Evolutionary conservation across 2,329 filamentous ascomycete species (phyloP), one percentile per base, ranked within the genome.

Genomic region (Penicillium rolfsii): DNA sequence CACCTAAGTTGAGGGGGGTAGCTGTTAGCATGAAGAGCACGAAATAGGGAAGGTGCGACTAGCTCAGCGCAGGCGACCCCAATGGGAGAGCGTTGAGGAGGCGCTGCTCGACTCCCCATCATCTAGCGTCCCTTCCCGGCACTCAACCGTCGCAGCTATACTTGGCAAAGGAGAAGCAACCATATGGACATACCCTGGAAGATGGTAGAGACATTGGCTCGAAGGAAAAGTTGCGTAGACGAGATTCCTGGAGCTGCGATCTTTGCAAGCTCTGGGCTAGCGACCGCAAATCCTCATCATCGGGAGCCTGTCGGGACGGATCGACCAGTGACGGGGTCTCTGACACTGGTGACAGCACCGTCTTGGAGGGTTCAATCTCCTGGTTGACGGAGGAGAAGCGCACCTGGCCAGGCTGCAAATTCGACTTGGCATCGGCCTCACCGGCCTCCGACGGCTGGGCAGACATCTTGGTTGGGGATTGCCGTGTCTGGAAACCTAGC

Each of bases 221-320:
- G 72, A 93, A 98, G 46, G 90, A 88, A 78, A 92, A 96, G 73
- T 93, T 91, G 73, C 90, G 90, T 82, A 96, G 87, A 65, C 93
- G 87, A 59, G 87, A 85, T 70, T 93, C 89, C 79, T 97, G 93
- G 63, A 97, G 83, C 69, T 89, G 87, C 50, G 88, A 85, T 64
- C 87, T 87, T 66, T 92, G 89, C 28, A 96, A 81, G 26, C 87
- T 88, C 68, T 87, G 86, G 54, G 90, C 88, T 63, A 97, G 80
- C 61, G 87, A 87, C 67, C 85, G 86, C 59, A 96, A 81, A 72
- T 93, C 85, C 59, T 91, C 88, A 66, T 85, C 81, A 22, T 75
- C 55, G 68, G 68, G 54, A 73, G 71, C 60, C 71, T 61, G 52
- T 36, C 45, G 65, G 48, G 52, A 72, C 56, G 57, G 58, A 3